phyloP scores from a whole-genome alignment of 768 basidiomycete species.

The Serendipita sp. region DNA sequence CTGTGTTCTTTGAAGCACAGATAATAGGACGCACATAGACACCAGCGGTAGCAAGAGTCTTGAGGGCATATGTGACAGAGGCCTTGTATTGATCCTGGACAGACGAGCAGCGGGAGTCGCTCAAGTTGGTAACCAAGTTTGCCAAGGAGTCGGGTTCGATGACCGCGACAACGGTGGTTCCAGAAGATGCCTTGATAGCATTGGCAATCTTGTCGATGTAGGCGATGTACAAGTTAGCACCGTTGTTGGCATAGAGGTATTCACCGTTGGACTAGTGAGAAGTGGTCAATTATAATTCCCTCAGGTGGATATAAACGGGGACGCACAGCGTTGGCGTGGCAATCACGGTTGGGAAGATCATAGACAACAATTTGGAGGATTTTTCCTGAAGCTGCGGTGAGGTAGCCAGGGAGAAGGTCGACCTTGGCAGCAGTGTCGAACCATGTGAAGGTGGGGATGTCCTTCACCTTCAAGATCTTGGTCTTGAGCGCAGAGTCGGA shows the following conservation, averaged over 20 bases:
- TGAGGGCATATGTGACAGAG: slow-evolving; percentile 20
- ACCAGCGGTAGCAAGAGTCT: slow-evolving; percentile 28
- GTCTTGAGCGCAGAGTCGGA: slow-evolving; percentile 31
- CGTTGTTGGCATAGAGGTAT: slow-evolving; percentile 40
- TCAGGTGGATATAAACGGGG: too few species aligned
- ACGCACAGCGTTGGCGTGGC: slow-evolving; percentile 33
- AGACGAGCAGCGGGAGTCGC: slow-evolving; percentile 18
- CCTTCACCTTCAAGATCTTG: slow-evolving; percentile 36
- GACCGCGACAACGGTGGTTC: slow-evolving; percentile 46
- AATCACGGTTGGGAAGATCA: slow-evolving; percentile 51
- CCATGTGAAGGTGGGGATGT: slow-evolving; percentile 48
- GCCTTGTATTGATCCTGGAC: slow-evolving; percentile 17
- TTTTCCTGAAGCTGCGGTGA: slow-evolving; percentile 34
- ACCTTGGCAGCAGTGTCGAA: slow-evolving; percentile 41
- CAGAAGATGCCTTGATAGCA: slow-evolving; percentile 39
- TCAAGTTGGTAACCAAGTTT: slow-evolving; percentile 53
- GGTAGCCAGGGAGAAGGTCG: slow-evolving; percentile 36
- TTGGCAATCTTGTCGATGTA: slow-evolving; percentile 50
- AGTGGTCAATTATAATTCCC: too few species aligned
- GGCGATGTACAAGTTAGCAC: slow-evolving; percentile 35
- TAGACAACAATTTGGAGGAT: slow-evolving; percentile 28
- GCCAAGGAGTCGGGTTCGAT: slow-evolving; percentile 53
- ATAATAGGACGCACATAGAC: slow-evolving; percentile 37
- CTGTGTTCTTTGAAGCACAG: slow-evolving; percentile 43
- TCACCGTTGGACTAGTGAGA: slow-evolving; percentile 36